Conservation (phyloP, 345 rosid genomes). For the Pistacia atlantica region DNA sequence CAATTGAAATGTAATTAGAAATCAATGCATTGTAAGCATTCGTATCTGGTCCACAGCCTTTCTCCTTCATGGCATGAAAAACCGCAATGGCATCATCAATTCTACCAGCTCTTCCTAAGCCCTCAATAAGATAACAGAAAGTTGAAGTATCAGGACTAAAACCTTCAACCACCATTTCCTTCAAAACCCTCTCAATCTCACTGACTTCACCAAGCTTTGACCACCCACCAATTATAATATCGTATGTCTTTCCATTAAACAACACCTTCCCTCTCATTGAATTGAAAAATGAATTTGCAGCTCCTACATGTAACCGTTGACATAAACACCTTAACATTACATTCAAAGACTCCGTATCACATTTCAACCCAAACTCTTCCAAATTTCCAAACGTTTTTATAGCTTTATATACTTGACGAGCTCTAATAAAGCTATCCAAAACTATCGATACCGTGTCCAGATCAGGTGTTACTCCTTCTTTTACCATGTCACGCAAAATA, state of each 20-base stretch:
- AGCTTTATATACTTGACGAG: conserved; percentile 55
- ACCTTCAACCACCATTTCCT: conserved; percentile 64
- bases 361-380: conserved; percentile 53
- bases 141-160: conserved; percentile 55
- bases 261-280: conserved; percentile 49
- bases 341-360: conserved; percentile 59
- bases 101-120: conserved; percentile 80
- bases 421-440: conserved; percentile 60
- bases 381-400: conserved; percentile 49
- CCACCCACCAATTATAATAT: conserved; percentile 70
- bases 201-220: conserved; percentile 63
- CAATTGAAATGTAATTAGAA: conserved; percentile 51
- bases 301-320: conserved; percentile 62
- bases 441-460: conserved; percentile 56
- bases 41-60: conserved; percentile 49
- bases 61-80: conserved; percentile 54
- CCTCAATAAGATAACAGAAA: conserved; percentile 62
- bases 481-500: conserved; percentile 45
- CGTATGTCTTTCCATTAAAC: conserved; percentile 57
- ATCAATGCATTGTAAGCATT: conserved; percentile 77
- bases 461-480: conserved; percentile 35
- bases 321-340: conserved; percentile 69
- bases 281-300: conserved; percentile 66
- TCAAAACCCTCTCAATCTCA: conserved; percentile 60
- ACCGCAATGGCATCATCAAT: conserved; percentile 59